Base-by-base conservation (phyloP, 805 yeast species). In the Spathaspora arborariae region DNA sequence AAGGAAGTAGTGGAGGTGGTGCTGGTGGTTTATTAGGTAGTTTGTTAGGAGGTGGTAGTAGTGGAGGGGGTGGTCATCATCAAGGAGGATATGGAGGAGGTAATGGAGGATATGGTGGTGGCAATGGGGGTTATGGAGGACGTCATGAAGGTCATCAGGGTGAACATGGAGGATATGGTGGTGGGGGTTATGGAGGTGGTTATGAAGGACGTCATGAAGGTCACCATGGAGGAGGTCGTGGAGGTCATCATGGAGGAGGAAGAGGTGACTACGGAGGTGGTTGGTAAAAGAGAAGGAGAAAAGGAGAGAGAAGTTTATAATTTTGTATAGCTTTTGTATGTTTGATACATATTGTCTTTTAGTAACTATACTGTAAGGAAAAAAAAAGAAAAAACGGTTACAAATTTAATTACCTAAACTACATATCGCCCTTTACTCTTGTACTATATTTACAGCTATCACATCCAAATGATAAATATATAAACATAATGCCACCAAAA, bases 61-160 rank as follows among this genome's bases (percentile, higher is more conserved):
- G 33, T 42, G 44, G 41, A n/a, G 20, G 33, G n/a, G n/a, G n/a
- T n/a, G n/a, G n/a, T n/a, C n/a, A n/a, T 21, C 15, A 39, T 10
- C 18, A 45, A 3, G 22, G 20, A 18, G 38, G 38, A 22, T 16
- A 39, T 19, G 35, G 41, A 15, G 47, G 50, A 8, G 47, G 47
- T 10, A 13, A 36, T 20, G 48, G 51, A 20, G 46, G 45, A 8
- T 22, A 16, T 26, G 33, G 19, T 1, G 30, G 42, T 21, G 42
- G 30, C 2, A 9, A 21, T 20, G 33, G 33, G 4, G 26, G 30
- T 13, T 16, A 30, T 3, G 35, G 22, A 7, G 22, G 39, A 7
- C 13, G 22, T 3, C 15, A 36, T 15, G 22, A 11, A 8, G 40
- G 40, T 20, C 18, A 20, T 20, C 22, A 20, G 1, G 40, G 40